Conservation (phyloP, 257 asterid species). For the Dorcoceras hygrometricum region DNA sequence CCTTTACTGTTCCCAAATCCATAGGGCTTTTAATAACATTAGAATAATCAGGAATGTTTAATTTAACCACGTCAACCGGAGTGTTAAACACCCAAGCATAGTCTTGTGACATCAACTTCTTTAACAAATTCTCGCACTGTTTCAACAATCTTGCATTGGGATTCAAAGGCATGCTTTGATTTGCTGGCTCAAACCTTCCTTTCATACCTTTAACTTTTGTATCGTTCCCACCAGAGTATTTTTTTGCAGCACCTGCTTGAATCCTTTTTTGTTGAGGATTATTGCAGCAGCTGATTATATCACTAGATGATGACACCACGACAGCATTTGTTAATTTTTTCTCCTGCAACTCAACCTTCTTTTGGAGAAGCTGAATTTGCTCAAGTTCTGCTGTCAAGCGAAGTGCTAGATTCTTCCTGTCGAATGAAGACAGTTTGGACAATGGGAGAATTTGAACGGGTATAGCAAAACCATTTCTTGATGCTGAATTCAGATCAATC, state of each 20-base stretch:
- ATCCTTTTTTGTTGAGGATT: slow-evolving; percentile 40
- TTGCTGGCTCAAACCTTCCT: slow-evolving; percentile 55
- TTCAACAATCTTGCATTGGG: slow-evolving; percentile 41
- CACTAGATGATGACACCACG: slow-evolving; percentile 45
- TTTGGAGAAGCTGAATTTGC: slow-evolving; percentile 50
- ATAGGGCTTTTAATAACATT: slow-evolving; percentile 74
- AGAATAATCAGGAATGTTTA: slow-evolving; percentile 73
- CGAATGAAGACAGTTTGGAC: slow-evolving; percentile 52
- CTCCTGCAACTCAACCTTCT: slow-evolving; percentile 43
- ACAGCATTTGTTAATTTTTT: slow-evolving; percentile 35
- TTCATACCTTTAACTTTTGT: slow-evolving; percentile 55
- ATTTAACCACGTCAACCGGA: slow-evolving; percentile 73
- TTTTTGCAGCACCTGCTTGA: slow-evolving; percentile 38
- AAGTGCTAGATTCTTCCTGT: slow-evolving; percentile 53
- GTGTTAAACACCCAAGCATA: slow-evolving; percentile 55
- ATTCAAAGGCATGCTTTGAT: slow-evolving; percentile 27
- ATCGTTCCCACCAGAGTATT: slow-evolving; percentile 36
- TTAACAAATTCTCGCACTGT: slow-evolving; percentile 70
- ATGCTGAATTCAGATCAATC: slow-evolving; percentile 67
- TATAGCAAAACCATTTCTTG: slow-evolving; percentile 65
- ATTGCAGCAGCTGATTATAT: slow-evolving; percentile 47
- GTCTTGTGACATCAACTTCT: slow-evolving; percentile 61
- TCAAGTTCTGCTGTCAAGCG: slow-evolving; percentile 75
- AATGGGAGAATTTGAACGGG: slow-evolving; percentile 58
- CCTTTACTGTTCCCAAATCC: slow-evolving; percentile 84